Evolutionary conservation across 495 filamentous ascomycete species (phyloP).

Genomic region (Hypoxylon rickii): DNA sequence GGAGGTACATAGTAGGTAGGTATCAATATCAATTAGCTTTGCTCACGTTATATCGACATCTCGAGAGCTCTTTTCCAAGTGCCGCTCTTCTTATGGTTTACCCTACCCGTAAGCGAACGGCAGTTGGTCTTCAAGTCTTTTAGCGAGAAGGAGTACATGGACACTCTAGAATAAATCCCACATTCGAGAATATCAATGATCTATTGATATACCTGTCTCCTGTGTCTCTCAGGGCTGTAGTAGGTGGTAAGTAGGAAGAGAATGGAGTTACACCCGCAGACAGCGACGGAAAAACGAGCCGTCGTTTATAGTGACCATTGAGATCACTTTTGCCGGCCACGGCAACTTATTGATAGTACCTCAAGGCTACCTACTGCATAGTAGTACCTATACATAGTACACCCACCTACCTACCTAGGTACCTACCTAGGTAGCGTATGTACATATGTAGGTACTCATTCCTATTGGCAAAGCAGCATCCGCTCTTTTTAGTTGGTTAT

Average conservation of each 20-base stretch:
- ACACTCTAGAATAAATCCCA: no score
- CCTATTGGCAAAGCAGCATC: background rate
- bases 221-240: background rate
- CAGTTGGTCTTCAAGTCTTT: background rate
- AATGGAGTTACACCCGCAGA: background rate
- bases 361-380: no score
- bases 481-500: no score
- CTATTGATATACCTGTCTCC: background rate
- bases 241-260: background rate
- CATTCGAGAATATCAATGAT: no score
- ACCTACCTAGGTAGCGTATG: background rate
- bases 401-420: background rate
- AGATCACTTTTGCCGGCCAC: background rate
- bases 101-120: background rate
- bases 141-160: background rate
- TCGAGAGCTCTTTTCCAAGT: background rate
- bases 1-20: no score
- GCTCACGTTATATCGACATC: background rate
- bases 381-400: no score
- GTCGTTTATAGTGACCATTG: background rate
- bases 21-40: no score
- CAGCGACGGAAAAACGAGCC: background rate
- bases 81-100: no score
- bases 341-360: no score
- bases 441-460: background rate